phyloP scores from a whole-genome alignment of 1,284 basidiomycete genomes.

The Taiwanofungus camphoratus region DNA sequence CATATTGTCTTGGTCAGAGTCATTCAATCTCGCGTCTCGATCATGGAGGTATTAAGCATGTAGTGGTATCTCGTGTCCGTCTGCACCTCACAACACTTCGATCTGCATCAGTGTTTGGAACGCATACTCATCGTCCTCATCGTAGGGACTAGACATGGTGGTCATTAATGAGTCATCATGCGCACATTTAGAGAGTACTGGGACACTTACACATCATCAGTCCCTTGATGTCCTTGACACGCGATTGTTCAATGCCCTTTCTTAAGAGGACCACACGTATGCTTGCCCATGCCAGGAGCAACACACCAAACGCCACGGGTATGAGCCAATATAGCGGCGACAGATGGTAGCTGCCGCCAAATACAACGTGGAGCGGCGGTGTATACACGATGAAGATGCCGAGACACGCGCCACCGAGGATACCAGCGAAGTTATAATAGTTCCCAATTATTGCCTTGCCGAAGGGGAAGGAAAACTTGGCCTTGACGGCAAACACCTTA shows the following conservation, averaged over 20 bases:
- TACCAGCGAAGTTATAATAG: slow-evolving; percentile 62
- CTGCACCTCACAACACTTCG: too few species aligned
- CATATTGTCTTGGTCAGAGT: too few species aligned
- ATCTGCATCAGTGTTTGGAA: slow-evolving; percentile 33
- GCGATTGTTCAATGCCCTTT: slow-evolving; percentile 47
- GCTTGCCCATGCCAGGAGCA: slow-evolving; percentile 55
- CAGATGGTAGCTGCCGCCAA: slow-evolving; percentile 52
- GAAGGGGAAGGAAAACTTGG: slow-evolving; percentile 57
- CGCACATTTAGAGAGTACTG: not conserved
- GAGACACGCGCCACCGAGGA: slow-evolving; percentile 53
- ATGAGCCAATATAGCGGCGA: slow-evolving; percentile 67
- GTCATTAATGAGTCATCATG: not conserved
- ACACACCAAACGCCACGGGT: slow-evolving; percentile 51
- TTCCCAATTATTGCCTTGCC: slow-evolving; percentile 51
- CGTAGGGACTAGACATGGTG: slow-evolving; percentile 47
- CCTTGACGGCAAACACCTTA: slow-evolving; percentile 65
- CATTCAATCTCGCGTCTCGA: too few species aligned
- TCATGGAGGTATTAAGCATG: too few species aligned
- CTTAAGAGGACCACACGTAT: slow-evolving; percentile 51
- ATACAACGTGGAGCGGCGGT: slow-evolving; percentile 62
- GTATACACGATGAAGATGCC: slow-evolving; percentile 68
- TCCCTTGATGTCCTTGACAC: slow-evolving; percentile 60
- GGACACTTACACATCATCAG: slow-evolving; percentile 59
- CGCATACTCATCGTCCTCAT: slow-evolving; percentile 64
- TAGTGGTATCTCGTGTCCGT: too few species aligned